Conservation (phyloP, 345 rosid genomes). For the Cardamine resedifolia region DNA sequence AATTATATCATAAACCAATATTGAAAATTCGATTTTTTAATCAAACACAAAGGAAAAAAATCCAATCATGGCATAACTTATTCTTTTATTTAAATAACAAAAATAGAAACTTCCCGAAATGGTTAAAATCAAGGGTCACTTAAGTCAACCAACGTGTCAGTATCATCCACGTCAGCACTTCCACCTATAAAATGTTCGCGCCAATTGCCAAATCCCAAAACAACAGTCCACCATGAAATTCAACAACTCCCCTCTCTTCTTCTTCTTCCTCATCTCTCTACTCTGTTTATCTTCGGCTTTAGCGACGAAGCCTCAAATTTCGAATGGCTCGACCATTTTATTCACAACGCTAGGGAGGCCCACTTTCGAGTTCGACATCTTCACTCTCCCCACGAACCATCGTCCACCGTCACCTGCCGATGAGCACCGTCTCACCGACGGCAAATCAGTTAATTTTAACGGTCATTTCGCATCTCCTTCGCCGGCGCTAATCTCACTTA, state of each 20-base stretch:
- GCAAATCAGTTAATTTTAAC: constrained; percentile 64
- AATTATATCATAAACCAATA: background rate
- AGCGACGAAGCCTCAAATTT: constrained; percentile 22
- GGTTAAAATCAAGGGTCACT: background rate
- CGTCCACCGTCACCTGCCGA: constrained; percentile 36
- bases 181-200: constrained; percentile 35
- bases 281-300: constrained; percentile 19
- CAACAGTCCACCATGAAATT: constrained; percentile 12
- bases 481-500: constrained; percentile 39
- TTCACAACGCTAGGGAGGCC: constrained; percentile 64
- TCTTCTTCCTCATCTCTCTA: constrained; percentile 30
- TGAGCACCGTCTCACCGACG: constrained; percentile 68
- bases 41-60: background rate
- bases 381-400: constrained; percentile 46
- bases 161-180: constrained; percentile 38
- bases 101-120: background rate
- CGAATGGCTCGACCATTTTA: constrained; percentile 48
- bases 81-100: background rate
- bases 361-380: constrained; percentile 71
- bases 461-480: constrained; percentile 72
- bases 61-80: background rate
- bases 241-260: constrained; percentile 22
- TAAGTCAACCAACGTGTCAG: constrained; percentile 17
- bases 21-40: background rate
- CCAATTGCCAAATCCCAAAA: constrained; percentile 25